Conservation (phyloP, 2,329 filamentous ascomycete species). For the Periconia sp. region DNA sequence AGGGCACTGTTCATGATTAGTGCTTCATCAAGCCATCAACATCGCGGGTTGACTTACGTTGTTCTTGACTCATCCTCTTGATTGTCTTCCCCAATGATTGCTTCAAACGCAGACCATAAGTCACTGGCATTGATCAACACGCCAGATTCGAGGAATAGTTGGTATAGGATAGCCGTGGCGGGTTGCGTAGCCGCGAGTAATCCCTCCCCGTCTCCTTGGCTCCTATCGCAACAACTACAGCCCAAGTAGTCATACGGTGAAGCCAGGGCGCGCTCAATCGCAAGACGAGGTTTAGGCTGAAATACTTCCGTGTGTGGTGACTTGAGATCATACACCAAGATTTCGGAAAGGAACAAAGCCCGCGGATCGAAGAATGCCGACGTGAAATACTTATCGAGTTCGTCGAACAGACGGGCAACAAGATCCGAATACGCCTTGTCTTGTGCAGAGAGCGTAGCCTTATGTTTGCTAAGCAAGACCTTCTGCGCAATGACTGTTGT, state of each 20-base stretch:
- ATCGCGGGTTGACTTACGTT: conserved; percentile 37
- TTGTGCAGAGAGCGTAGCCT: conserved; percentile 67
- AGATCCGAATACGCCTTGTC: conserved; percentile 71
- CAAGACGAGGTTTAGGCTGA: conserved; percentile 69
- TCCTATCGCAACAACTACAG: conserved; percentile 65
- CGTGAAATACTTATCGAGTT: conserved; percentile 53
- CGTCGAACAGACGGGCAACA: conserved; percentile 58
- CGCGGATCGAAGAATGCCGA: conserved; percentile 52
- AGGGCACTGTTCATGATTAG: conserved; percentile 54
- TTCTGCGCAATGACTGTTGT: conserved; percentile 81
- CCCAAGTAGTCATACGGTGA: conserved; percentile 76
- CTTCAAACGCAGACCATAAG: conserved; percentile 75
- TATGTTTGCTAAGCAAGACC: conserved; percentile 76
- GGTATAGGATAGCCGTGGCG: conserved; percentile 73
- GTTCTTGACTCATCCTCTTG: conserved; percentile 52
- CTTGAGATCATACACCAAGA: conserved; percentile 74
- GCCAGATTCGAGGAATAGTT: conserved; percentile 76
- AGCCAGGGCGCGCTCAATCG: conserved; percentile 70
- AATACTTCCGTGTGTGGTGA: conserved; percentile 74
- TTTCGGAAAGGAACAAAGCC: conserved; percentile 65
- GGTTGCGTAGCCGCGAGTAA: conserved; percentile 64
- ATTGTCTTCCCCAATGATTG: conserved; percentile 57
- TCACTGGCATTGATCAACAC: conserved; percentile 77
- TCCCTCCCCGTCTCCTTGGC: conserved; percentile 37
- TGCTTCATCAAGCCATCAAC: neutral